Base-by-base conservation (phyloP, 768 basidiomycete species). In the Amanita thiersii region DNA sequence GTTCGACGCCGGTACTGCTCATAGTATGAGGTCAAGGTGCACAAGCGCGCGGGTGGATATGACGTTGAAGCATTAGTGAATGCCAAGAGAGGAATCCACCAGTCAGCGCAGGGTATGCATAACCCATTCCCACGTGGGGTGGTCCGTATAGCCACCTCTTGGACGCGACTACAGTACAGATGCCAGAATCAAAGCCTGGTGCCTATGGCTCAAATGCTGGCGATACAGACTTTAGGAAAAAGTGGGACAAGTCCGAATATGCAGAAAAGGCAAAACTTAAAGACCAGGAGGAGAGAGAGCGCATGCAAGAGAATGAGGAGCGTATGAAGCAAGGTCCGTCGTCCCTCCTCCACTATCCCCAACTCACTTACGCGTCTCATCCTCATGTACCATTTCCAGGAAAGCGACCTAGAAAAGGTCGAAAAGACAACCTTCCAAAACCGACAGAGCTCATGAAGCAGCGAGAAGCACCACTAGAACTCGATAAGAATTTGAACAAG, bases 231-330 rank as follows among this genome's bases (percentile, higher is more conserved):
- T 86, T 86, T 51, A 65, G 91, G 36, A 84, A 83, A 63, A 89
- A 82, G 70, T 98, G 93, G 92, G 86, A 96, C 69, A 90, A 91
- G 64, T 82, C 92, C 56, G 88, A 87, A 57, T 89, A 83, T 63
- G 76, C 82, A 10, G 86, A 90, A 56, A 75, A 75, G 44, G 93
- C 92, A 7, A 80, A 79, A 58, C 79, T 81, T 55, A 84, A 80
- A 55, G 89, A 92, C 52, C 61, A 71, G 23, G 86, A 89, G 47
- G 86, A 88, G 55, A 69, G 75, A 46, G 82, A 88, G 48, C 72
- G 85, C 12, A 89, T 90, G 79, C 69, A 85, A 58, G 82, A 87
- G 58, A 90, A 88, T 50, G 88, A 90, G 46, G 81, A 85, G 51
- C 75, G 81, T 15, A 58, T 85, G 70, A 84, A 84, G 65, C 78